Evolutionary conservation across 208 protist species (phyloP), one percentile per base, ranked within the genome.

Genomic region (Trichomonas vaginalis): DNA sequence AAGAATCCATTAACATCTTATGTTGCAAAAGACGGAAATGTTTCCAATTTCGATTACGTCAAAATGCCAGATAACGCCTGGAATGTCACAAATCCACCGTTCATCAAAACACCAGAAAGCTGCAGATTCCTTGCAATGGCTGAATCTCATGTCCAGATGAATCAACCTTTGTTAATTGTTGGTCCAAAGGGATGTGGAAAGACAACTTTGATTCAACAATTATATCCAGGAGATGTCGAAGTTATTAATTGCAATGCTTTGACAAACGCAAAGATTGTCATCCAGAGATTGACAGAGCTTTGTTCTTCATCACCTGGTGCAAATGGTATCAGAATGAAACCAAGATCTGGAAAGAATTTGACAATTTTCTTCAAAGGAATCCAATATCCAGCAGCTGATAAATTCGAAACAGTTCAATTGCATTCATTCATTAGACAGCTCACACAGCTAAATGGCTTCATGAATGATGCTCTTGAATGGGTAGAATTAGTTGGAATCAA

Each of bases 361-460:
- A 98, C 99, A 32, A 96, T 96, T 0, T 96, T 95, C 48, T 79
- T 96, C 45, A 96, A 95, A 97, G 98, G 99, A 96, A 97, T 99
- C 56, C 99, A 99, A 97, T 97, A 99, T 95, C 98, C 98, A 14
- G 98, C 98, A 96, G 98, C 98, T 14, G 99, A 99, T 97, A 98
- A 98, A 96, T 99, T 99, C 97, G 98, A 98, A 95, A 99, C 98
- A 32, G 98, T 98, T 56, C 98, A 99, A 97, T 96, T 99, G n/a
- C 98, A 99, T 96, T 98, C 98, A 0, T 98, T 99, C 49, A 97
- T 99, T 46, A 98, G 99, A 97, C 99, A 99, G 97, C 96, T 99
- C 0, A 48, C 40, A n/a, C 86, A 92, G 15, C 45, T 92, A 10
- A 92, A 92, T 51, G 86, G 86, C 1, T 92, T 45, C n/a, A 92